Evolutionary conservation across 2,329 filamentous ascomycete species (phyloP), one percentile per base, ranked within the genome.

Genomic region (Cladosporium sp.): DNA sequence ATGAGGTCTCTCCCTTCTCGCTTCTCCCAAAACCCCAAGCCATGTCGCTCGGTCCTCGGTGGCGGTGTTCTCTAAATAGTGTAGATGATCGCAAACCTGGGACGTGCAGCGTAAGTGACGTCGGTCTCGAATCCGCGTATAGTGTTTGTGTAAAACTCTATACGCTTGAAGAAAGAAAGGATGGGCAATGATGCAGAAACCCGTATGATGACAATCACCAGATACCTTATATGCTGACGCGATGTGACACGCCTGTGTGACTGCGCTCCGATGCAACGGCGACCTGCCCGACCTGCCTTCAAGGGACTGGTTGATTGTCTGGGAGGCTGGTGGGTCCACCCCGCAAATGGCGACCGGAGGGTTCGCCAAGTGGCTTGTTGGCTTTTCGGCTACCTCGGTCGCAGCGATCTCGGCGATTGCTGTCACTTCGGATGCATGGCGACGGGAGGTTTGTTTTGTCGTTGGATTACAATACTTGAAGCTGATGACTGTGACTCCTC

Each of bases 1-100:
- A 61, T 20, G 58, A 51, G 14, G 22, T 19, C 54, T 8, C 19
- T 11, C 34, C 49, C 38, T 58, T 58, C 45, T 58, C 55, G 47
- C 17, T 58, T 17, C 20, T 43, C 37, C 55, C 47, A 11, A 58
- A 25, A n/a, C 55, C 55, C 45, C 45, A 58, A 34, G 22, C 25
- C 55, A 58, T 58, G 11, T 28, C 51, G 55, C n/a, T 22, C 37
- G 34, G 22, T 5, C 7, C 15, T 19, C n/a, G 20, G 30, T 39
- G 42, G 36, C 22, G 28, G 5, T 37, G 38, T 6, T 17, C 11
- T 9, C 22, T 42, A 28, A 20, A 14, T 30, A 25, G 34, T 17
- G 34, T 51, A 9, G 51, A 54, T 37, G 22, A 14, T 42, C 25
- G 15, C 14, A n/a, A 17, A 15, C 5, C 30, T 30, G 6, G 12